These are phyloP conservation scores for Globisporangium radiosum DNA, from an alignment of 352 stramenopile species.

Conservation along the genomic window DNA sequence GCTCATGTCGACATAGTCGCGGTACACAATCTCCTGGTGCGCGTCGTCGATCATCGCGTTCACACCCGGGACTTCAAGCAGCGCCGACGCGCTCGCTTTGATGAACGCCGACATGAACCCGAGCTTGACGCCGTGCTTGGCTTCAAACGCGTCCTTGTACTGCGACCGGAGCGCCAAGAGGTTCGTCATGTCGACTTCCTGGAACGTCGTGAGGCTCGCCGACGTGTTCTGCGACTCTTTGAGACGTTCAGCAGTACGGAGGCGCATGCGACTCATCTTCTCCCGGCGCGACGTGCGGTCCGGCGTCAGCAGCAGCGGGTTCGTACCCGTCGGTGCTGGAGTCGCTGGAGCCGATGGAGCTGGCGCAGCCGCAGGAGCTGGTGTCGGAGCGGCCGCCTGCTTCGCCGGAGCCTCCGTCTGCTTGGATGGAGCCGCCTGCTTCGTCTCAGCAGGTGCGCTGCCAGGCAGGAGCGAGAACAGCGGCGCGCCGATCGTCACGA, in stretches of 20 bases:
- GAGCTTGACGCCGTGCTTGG: slow-evolving; percentile 98
- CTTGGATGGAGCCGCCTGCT: slow-evolving; percentile 2
- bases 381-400: slow-evolving; percentile 12
- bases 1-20: slow-evolving; percentile 97
- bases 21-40: slow-evolving; percentile 98
- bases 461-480: slow-evolving; percentile 89
- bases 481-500: slow-evolving; percentile 90
- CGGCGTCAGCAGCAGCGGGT: slow-evolving; percentile 38
- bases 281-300: slow-evolving; percentile 71
- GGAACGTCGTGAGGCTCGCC: slow-evolving; percentile 98
- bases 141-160: slow-evolving; percentile 96
- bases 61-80: slow-evolving; percentile 93
- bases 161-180: slow-evolving; percentile 92
- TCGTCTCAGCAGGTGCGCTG: slow-evolving; percentile 21
- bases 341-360: slow-evolving; percentile 9
- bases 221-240: slow-evolving; percentile 98
- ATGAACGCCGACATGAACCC: slow-evolving; percentile 99
- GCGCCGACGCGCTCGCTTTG: slow-evolving; percentile 90
- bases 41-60: slow-evolving; percentile 98
- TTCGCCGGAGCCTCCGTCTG: slow-evolving; percentile 2
- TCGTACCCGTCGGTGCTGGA: not conserved
- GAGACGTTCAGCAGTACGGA: slow-evolving; percentile 94
- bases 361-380: slow-evolving; percentile 15
- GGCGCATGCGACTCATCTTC: slow-evolving; percentile 99
- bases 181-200: slow-evolving; percentile 98